phyloP scores from a whole-genome alignment of 495 filamentous ascomycete species.

The Talaromyces thailandensis region DNA sequence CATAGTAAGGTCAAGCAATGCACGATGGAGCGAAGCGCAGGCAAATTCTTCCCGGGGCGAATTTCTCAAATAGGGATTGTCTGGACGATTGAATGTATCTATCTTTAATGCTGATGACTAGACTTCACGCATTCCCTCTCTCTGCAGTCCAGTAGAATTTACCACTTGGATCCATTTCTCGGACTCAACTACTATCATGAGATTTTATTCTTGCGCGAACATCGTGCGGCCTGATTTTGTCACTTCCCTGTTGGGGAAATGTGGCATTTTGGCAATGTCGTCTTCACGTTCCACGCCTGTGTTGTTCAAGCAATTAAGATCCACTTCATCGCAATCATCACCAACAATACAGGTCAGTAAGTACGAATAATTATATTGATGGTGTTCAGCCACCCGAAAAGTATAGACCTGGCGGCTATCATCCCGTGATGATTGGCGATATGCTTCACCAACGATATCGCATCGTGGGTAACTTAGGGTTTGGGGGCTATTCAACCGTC shows the following conservation, averaged over 20 bases:
- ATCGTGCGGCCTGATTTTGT: neutral
- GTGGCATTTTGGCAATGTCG: neutral
- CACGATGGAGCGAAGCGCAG: too few relatives aligned
- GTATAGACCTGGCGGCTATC: conserved; percentile 28
- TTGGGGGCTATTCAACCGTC: conserved; percentile 41
- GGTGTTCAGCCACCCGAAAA: conserved; percentile 12
- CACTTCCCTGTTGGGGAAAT: neutral
- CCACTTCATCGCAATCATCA: neutral
- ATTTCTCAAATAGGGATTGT: too few relatives aligned
- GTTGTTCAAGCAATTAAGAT: neutral
- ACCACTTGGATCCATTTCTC: neutral
- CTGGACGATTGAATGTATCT: too few relatives aligned
- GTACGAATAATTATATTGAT: conserved; percentile 9
- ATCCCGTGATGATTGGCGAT: conserved; percentile 41
- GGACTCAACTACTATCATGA: neutral
- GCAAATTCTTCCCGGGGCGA: too few relatives aligned
- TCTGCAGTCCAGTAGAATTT: neutral
- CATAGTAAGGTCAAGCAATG: neutral
- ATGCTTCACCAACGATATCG: conserved; percentile 22
- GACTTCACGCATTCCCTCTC: too few relatives aligned
- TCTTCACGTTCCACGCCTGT: neutral
- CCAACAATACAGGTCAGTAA: neutral
- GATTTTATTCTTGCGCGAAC: neutral
- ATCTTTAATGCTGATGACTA: too few relatives aligned
- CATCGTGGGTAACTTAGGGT: conserved; percentile 46